Conservation (phyloP, 768 basidiomycete genomes). For the Gloeopeniophorella convolvens region DNA sequence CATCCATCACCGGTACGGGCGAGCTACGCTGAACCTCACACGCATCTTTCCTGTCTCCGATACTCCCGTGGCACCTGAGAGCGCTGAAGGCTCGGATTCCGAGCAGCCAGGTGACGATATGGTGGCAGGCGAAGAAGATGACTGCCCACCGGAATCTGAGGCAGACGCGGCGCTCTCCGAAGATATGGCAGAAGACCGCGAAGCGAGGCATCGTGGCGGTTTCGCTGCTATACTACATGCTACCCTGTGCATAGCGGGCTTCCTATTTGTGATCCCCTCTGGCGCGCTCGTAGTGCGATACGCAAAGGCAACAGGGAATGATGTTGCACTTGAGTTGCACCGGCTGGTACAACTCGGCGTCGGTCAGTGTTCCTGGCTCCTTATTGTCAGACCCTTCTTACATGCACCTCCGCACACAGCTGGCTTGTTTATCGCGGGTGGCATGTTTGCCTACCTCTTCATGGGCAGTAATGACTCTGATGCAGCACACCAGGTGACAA, state of each 20-base stretch:
- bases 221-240: slow-evolving; percentile 45
- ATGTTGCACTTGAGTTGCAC: slow-evolving; percentile 41
- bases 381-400: not conserved
- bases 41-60: slow-evolving; percentile 26
- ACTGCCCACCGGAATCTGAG: no score
- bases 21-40: slow-evolving; percentile 41
- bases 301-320: slow-evolving; percentile 37
- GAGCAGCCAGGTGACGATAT: no score
- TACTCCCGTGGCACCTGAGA: no score
- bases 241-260: slow-evolving; percentile 44
- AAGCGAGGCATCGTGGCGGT: not conserved
- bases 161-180: no score
- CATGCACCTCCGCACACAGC: not conserved
- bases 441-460: slow-evolving; percentile 10
- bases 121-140: no score
- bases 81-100: no score
- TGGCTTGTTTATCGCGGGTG: not conserved
- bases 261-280: slow-evolving; percentile 50
- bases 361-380: not conserved
- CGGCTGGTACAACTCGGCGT: slow-evolving; percentile 29
- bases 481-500: not conserved
- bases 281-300: slow-evolving; percentile 53
- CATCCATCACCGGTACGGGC: slow-evolving; percentile 43
- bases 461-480: not conserved
- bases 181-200: no score